These are phyloP conservation scores for Draba incana DNA, from an alignment of 345 rosid species.

Conservation along the genomic window DNA sequence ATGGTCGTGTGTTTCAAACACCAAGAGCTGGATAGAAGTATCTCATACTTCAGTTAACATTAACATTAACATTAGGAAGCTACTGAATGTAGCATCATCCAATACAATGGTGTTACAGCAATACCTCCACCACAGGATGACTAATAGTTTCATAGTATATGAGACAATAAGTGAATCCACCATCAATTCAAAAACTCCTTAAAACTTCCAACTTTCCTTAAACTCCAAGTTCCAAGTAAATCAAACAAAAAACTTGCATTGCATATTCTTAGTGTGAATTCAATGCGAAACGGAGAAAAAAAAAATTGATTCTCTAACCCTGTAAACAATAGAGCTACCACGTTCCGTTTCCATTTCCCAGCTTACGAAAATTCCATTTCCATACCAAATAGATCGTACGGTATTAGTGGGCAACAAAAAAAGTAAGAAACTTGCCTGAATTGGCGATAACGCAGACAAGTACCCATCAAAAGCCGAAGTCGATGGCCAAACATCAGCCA, in stretches of 20 bases:
- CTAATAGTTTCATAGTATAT: background rate
- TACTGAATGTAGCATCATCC: background rate
- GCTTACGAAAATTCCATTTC: too few species aligned
- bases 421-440: conserved; percentile 63
- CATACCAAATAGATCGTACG: conserved; percentile 11
- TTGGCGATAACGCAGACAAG: conserved; percentile 92
- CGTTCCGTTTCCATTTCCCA: conserved; percentile 1
- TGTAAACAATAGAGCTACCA: background rate
- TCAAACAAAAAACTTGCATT: conserved; percentile 18
- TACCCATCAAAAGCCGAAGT: conserved; percentile 98
- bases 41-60: background rate
- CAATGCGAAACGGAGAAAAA: conserved; percentile 1
- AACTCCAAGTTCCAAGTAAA: conserved; percentile 2
- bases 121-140: conserved; percentile 23
- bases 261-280: background rate
- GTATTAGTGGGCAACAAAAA: background rate
- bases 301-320: background rate
- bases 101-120: background rate
- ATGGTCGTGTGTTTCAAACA: conserved; percentile 1
- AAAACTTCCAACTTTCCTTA: background rate
- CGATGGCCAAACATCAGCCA: conserved; percentile 99
- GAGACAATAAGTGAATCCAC: background rate
- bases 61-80: conserved; percentile 1
- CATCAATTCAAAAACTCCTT: conserved; percentile 1
- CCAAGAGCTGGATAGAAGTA: background rate